Base-by-base conservation (phyloP, 805 yeast genomes). In the Saturnispora saitoi region DNA sequence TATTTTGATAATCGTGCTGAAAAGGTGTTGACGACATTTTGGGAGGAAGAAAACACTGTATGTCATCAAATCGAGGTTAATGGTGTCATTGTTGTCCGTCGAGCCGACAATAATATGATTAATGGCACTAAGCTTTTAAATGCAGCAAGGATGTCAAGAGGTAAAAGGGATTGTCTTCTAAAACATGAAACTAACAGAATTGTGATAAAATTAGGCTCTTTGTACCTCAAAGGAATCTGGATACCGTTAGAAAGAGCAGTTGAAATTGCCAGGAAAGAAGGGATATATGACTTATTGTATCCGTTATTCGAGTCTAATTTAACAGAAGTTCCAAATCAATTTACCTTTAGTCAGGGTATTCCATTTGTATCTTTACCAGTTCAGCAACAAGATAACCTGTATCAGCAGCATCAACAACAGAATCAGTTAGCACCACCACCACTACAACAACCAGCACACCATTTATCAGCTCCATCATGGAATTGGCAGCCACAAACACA, bases 141-240 rank as follows among this genome's bases (percentile, higher is more conserved):
- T 58, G 86, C 81, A 40, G 85, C 84, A 9, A 81, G 78, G 48
- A 81, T 81, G 86, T 81, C 86, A 14, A 70, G 87, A 57, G 87
- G 87, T 32, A 69, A 86, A 49, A 68, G 87, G 59, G 87, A 81
- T 62, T 86, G 86, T 20, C 81, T 81, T 48, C 68, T 81, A 45
- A 81, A 81, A 61, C 70, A 75, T 49, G 87, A 81, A 61, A 81
- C 81, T 61, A 76, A 77, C 17, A 68, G 86, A 36, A 81, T 79
- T 57, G 87, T 81, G 37, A 85, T 81, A 30, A 81, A 81, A 61
- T 80, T 81, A 58, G 87, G 87, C n/a, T 77, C 82, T n/a, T 81
- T 81, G 85, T 83, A 81, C 62, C 67, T 81, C 53, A 81, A 81
- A 60, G 87, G 87, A 40, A 86, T 81, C 36, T 81, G 87, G 87